phyloP scores from a whole-genome alignment of 2,329 filamentous ascomycete species.

The Pestalotiopsis sp. region DNA sequence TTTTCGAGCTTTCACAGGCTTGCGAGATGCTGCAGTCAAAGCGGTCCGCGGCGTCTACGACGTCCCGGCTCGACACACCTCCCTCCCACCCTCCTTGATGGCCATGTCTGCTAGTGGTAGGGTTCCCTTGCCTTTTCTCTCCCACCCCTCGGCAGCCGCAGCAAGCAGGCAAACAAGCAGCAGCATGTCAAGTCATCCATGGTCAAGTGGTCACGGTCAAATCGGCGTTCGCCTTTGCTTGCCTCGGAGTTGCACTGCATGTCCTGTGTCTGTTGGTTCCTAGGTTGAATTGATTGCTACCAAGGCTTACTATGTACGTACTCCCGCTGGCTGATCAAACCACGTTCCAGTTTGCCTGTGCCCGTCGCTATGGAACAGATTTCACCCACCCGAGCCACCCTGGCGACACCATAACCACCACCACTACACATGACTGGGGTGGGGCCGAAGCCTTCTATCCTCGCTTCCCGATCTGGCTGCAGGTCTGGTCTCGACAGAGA shows the following conservation, averaged over 20 bases:
- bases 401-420: not conserved
- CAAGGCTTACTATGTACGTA: conserved; percentile 20
- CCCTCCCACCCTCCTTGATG: not conserved
- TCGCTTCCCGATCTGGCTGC: conserved; percentile 9
- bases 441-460: not conserved
- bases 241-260: not conserved
- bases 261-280: not conserved
- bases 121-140: not conserved
- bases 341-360: conserved; percentile 28
- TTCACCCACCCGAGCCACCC: not conserved
- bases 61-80: not conserved
- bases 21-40: not conserved
- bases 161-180: not conserved
- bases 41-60: not conserved
- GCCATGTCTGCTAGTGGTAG: not conserved
- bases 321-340: conserved; percentile 26
- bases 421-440: not conserved
- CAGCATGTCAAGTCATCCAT: too few species aligned
- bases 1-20: not conserved
- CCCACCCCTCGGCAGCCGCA: not conserved
- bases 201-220: conserved; percentile 5
- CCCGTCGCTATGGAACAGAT: conserved; percentile 5
- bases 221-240: not conserved
- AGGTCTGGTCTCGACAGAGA: not conserved
- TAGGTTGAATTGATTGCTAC: not conserved